A percentile compares a stretch with the other conserved stretches of the same genome.
phyloP scores from a whole-genome alignment of 176 grass and related monocot species.

The Phragmites australis region DNA sequence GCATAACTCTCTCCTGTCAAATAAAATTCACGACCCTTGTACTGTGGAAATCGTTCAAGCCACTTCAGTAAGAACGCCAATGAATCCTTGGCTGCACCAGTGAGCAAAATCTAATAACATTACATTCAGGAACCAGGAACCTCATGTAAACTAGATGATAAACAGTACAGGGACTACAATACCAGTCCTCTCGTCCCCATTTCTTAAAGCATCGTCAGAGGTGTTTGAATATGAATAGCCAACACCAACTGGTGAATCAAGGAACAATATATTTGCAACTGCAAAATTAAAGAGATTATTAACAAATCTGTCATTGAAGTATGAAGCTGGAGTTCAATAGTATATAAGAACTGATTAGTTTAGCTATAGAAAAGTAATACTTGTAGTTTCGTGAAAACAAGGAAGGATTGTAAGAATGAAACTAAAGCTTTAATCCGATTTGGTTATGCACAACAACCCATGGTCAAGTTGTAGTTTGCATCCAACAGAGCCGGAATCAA shows the following conservation, averaged over 20 bases:
- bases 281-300: slow-evolving; percentile 45
- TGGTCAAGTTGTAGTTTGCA: slow-evolving; percentile 16
- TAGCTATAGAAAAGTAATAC: slow-evolving; percentile 12
- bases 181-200: slow-evolving; percentile 94
- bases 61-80: slow-evolving; percentile 82
- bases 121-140: slow-evolving; percentile 6
- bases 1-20: slow-evolving; percentile 94
- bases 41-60: slow-evolving; percentile 92
- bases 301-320: slow-evolving; percentile 21
- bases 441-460: neutral
- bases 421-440: neutral
- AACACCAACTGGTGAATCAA: slow-evolving; percentile 96
- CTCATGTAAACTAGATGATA: slow-evolving; percentile 30
- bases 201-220: slow-evolving; percentile 64
- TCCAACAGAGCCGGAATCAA: neutral
- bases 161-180: slow-evolving; percentile 20
- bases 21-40: slow-evolving; percentile 83
- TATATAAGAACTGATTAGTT: slow-evolving; percentile 28
- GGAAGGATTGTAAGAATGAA: slow-evolving; percentile 19
- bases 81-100: slow-evolving; percentile 70
- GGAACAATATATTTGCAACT: slow-evolving; percentile 89
- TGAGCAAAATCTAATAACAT: slow-evolving; percentile 29
- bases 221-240: slow-evolving; percentile 97
- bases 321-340: slow-evolving; percentile 34
- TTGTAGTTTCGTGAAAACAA: slow-evolving; percentile 14